phyloP scores from a whole-genome alignment of 1,284 basidiomycete genomes.

The Puccinia sorghi region DNA sequence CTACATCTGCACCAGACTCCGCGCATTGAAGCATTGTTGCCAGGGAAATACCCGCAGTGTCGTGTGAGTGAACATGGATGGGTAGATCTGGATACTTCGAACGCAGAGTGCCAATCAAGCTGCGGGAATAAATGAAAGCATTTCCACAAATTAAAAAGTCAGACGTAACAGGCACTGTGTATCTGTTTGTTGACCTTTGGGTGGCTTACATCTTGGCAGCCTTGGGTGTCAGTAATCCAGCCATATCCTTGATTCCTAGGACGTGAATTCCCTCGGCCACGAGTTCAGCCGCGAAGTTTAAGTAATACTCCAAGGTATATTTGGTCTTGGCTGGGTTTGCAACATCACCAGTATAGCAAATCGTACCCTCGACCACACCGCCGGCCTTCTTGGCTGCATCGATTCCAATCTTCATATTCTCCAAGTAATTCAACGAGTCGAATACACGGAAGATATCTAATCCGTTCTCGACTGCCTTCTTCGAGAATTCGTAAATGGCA shows the following conservation, averaged over 20 bases:
- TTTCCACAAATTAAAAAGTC: slow-evolving; percentile 18
- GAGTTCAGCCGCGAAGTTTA: slow-evolving; percentile 91
- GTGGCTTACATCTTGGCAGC: slow-evolving; percentile 76
- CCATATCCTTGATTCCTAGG: slow-evolving; percentile 99
- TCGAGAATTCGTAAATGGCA: slow-evolving; percentile 83
- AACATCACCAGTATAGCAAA: slow-evolving; percentile 98
- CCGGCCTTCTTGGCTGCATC: slow-evolving; percentile 99
- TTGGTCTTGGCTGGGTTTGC: slow-evolving; percentile 93
- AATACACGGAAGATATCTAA: slow-evolving; percentile 99
- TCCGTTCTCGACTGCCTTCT: slow-evolving; percentile 93
- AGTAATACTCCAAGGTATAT: slow-evolving; percentile 97
- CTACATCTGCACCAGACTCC: slow-evolving; percentile 92
- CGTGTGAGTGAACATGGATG: slow-evolving; percentile 99
- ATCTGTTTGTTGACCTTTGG: too few relatives aligned
- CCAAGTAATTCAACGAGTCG: slow-evolving; percentile 97
- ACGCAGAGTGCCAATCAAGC: slow-evolving; percentile 88
- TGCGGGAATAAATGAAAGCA: slow-evolving; percentile 56
- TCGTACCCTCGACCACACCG: slow-evolving; percentile 94
- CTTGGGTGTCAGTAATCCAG: slow-evolving; percentile 91
- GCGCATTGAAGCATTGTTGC: slow-evolving; percentile 96
- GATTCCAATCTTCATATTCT: slow-evolving; percentile 94
- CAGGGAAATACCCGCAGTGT: slow-evolving; percentile 96
- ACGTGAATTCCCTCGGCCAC: slow-evolving; percentile 96
- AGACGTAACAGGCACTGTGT: slow-evolving; percentile 26
- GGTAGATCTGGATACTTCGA: slow-evolving; percentile 95